Percentiles rank a stretch among this genome's conserved stretches.
Conservation (phyloP, 495 filamentous ascomycete species). For the Platismatia glauca region DNA sequence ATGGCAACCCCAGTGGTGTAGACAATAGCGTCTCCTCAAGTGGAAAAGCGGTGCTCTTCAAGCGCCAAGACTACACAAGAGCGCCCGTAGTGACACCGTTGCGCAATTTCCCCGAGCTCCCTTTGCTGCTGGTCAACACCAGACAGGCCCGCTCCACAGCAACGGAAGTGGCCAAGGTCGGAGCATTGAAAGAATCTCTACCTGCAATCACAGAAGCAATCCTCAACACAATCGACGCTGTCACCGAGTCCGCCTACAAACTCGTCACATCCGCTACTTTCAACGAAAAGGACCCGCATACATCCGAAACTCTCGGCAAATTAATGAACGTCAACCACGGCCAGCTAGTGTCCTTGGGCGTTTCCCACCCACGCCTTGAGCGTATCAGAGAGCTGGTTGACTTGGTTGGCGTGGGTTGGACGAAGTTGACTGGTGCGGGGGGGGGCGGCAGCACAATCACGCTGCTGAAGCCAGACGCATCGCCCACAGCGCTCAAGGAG, state of each 20-base stretch:
- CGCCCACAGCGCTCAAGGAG: constrained; percentile 41
- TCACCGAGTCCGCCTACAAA: constrained; percentile 64
- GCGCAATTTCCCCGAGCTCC: constrained; percentile 79
- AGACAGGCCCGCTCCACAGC: constrained; percentile 71
- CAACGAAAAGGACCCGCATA: constrained; percentile 46
- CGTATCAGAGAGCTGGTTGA: constrained; percentile 88
- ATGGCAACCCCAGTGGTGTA: constrained; percentile 91
- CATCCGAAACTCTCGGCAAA: constrained; percentile 65
- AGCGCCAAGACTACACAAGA: constrained; percentile 64
- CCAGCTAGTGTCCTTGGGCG: constrained; percentile 75
- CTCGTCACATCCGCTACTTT: constrained; percentile 59
- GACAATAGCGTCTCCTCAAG: constrained; percentile 95
- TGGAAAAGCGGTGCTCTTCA: constrained; percentile 88
- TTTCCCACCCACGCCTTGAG: constrained; percentile 88
- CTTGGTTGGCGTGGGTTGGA: constrained; percentile 84
- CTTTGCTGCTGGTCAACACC: constrained; percentile 83
- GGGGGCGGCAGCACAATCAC: constrained; percentile 94
- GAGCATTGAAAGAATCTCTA: constrained; percentile 55
- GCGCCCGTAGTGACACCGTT: constrained; percentile 71
- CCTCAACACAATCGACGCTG: constrained; percentile 71
- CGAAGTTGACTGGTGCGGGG: constrained; percentile 91
- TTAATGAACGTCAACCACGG: constrained; percentile 90
- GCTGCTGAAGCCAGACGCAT: constrained; percentile 58
- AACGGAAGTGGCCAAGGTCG: constrained; percentile 79
- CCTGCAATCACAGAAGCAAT: constrained; percentile 66